Evolutionary conservation across 2,329 filamentous ascomycete genomes (phyloP), one percentile per base, ranked within the genome.

Genomic region (Lecanicillium sp.): DNA sequence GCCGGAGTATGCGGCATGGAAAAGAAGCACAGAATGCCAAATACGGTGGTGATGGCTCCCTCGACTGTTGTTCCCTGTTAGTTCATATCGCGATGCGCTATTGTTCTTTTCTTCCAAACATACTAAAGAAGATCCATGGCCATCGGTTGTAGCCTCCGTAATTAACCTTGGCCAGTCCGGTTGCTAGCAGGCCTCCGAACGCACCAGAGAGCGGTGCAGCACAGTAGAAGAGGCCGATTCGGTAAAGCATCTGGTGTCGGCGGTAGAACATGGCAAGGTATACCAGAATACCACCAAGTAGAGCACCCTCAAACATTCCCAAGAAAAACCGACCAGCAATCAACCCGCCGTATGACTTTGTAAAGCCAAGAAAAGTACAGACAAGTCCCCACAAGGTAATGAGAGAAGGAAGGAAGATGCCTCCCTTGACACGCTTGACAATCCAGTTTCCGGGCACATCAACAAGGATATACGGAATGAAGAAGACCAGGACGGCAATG

Each of bases 161-260:
- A 62, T 69, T 14, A 72, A 57, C 20, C 67, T 71, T 42, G 64
- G 59, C 75, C 39, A 80, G 76, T 0, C 67, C 76, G 3, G 72
- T 71, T 0, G 76, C 76, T 5, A 80, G 62, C 5, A 80, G 62
- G 4, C 76, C 33, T 14, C 75, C 77, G 48, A 82, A 80, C 0
- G 73, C 80, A 0, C 81, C 81, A 0, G 79, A 78, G 0, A 85
- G 60, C 0, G 82, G 79, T 1, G 80, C 80, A 0, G 79, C 79
- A 4, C 77, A 81, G 62, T 51, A 53, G 32, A 53, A 52, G 2
- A 52, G 40, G 4, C 49, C 49, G 5, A 50, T 45, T 2, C 50
- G 45, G n/a, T 45, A 29, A 9, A 48, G 45, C 19, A 53, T 43
- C 27, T 53, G 45, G n/a, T 48, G 41, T 5, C 38, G 33, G 3